phyloP scores from a whole-genome alignment of 345 rosid genomes.

The Erysimum cheiranthoides region DNA sequence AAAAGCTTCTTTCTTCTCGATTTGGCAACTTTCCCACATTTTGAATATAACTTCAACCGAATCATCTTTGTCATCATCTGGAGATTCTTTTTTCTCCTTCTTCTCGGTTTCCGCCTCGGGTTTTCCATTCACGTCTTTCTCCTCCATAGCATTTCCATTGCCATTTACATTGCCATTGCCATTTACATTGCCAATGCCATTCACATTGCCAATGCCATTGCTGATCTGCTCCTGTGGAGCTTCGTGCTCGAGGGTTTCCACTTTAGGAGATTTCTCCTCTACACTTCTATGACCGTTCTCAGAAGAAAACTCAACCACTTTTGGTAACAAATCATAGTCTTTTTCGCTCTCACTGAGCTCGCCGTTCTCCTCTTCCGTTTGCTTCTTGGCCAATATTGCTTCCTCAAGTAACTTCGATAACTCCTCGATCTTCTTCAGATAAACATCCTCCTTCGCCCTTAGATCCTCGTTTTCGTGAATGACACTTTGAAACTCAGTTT shows the following conservation, averaged over 20 bases:
- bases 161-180: slow-evolving; percentile 31
- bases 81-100: slow-evolving; percentile 53
- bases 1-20: slow-evolving; percentile 92
- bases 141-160: slow-evolving; percentile 44
- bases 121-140: slow-evolving; percentile 58
- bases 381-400: slow-evolving; percentile 57
- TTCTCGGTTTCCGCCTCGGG: slow-evolving; percentile 47
- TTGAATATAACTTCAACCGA: slow-evolving; percentile 78
- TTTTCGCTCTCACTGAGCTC: slow-evolving; percentile 87
- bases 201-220: slow-evolving; percentile 28
- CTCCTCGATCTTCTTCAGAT: slow-evolving; percentile 72
- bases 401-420: slow-evolving; percentile 85
- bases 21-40: slow-evolving; percentile 99
- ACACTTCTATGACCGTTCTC: slow-evolving; percentile 84
- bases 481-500: slow-evolving; percentile 72
- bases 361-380: slow-evolving; percentile 69
- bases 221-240: slow-evolving; percentile 48
- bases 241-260: slow-evolving; percentile 41
- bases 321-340: slow-evolving; percentile 94
- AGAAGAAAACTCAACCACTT: slow-evolving; percentile 91
- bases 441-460: slow-evolving; percentile 62
- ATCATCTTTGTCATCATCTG: slow-evolving; percentile 58
- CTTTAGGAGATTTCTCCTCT: slow-evolving; percentile 67
- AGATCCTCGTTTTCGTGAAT: slow-evolving; percentile 80
- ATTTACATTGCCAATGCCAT: slow-evolving; percentile 29